These are phyloP conservation scores for Nannizzia gypsea DNA, from an alignment of 2,329 filamentous ascomycete genomes.

Conservation along the genomic window DNA sequence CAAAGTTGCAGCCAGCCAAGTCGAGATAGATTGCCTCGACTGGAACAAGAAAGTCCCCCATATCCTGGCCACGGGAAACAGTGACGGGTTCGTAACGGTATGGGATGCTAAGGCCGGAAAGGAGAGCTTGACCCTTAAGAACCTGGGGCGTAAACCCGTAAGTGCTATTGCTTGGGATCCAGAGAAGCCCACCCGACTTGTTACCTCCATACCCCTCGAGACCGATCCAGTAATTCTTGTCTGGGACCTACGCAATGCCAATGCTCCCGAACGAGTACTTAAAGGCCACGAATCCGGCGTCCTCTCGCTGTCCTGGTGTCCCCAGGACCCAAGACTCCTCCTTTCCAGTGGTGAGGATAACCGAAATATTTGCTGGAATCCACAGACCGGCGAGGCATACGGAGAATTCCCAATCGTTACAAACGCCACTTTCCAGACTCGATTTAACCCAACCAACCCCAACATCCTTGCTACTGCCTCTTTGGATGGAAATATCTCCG, in stretches of 20 bases:
- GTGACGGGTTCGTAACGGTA: conserved; percentile 88
- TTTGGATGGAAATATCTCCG: conserved; percentile 89
- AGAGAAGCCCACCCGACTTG: conserved; percentile 79
- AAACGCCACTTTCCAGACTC: conserved; percentile 97
- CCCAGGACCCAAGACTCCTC: conserved; percentile 75
- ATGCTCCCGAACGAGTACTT: conserved; percentile 69
- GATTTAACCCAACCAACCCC: conserved; percentile 88
- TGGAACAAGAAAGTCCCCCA: conserved; percentile 98
- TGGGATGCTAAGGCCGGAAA: conserved; percentile 99
- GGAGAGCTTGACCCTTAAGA: conserved; percentile 88
- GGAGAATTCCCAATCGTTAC: conserved; percentile 95
- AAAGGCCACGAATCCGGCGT: conserved; percentile 91
- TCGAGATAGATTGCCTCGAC: conserved; percentile 90
- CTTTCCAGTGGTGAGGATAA: conserved; percentile 96
- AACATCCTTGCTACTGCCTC: conserved; percentile 87
- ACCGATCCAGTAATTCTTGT: conserved; percentile 76
- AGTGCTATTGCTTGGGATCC: conserved; percentile 97
- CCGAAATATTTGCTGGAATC: conserved; percentile 90
- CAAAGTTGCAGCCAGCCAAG: conserved; percentile 73
- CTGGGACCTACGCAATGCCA: conserved; percentile 93
- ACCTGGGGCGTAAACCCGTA: conserved; percentile 75
- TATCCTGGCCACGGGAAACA: conserved; percentile 87
- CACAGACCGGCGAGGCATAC: conserved; percentile 72
- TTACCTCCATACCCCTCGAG: conserved; percentile 85
- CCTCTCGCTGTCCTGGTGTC: conserved; percentile 88